Evolutionary conservation across 768 basidiomycete genomes (phyloP), one percentile per base, ranked within the genome.

Genomic region (Termitomyces titanicus): DNA sequence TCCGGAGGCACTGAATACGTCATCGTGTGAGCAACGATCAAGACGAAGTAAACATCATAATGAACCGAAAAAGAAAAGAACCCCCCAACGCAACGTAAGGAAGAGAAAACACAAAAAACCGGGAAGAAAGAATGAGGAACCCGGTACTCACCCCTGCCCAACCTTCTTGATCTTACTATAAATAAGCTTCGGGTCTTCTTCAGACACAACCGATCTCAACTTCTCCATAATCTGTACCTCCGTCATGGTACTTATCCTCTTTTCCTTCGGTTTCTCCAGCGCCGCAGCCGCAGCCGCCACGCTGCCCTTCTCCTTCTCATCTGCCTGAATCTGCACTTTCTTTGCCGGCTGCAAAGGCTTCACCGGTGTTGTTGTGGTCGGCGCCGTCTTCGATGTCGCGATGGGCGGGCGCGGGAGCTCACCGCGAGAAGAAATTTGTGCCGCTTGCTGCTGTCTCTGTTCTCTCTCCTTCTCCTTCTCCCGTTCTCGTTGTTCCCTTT

Each of bases 181-280:
- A 18, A 96, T 68, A 61, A 79, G 64, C 72, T 91, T 94, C 22
- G 96, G 96, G 68, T 98, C 96, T 20, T 92, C 87, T 40, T 82
- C 75, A 40, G 80, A 85, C 45, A 98, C 95, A 0, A 98, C 94
- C 60, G 85, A 84, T 60, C 93, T 79, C 61, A 99, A 76, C 74
- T 96, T 97, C 68, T 95, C 92, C 95, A 98, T 97, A 63, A 98
- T 95, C 75, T 99, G 96, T 47, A 88, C 89, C 72, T 99, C 96
- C 47, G 89, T 90, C 92, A 99, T 92, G 37, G 94, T 91, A 60
- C 92, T 94, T 63, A 98, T 96, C 58, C 96, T 81, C 73, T 93
- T 89, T 71, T 95, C 84, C 69, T 88, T 89, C 52, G 85, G 81
- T 70, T 83, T 86, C 67, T 89, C 81, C 57, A 88, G 75, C 34